Evolutionary conservation across 257 asterid species (phyloP).

Genomic region (Hygrophila difformis): DNA sequence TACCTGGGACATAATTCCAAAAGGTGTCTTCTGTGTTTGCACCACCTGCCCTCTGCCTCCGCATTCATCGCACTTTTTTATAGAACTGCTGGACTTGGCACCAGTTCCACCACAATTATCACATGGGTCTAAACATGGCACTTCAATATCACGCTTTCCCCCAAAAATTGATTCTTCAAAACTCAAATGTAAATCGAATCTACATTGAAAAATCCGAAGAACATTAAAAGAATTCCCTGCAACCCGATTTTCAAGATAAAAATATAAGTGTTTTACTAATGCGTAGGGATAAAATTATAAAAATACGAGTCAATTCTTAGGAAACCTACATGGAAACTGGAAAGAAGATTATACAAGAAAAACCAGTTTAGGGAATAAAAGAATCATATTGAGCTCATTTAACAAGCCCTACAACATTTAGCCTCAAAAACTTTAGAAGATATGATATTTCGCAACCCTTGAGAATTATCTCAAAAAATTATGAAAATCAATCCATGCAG

Average conservation of each 20-base stretch:
- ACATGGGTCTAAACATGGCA: conserved; percentile 55
- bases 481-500: conserved; percentile 2
- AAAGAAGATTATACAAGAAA: conserved; percentile 5
- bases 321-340: neutral
- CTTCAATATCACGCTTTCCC: conserved; percentile 58
- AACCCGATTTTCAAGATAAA: too few species aligned
- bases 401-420: conserved; percentile 5
- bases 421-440: conserved; percentile 1
- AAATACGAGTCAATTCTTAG: neutral
- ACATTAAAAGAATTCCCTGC: too few species aligned
- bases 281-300: too few species aligned
- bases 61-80: conserved; percentile 58
- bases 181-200: conserved; percentile 69
- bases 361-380: conserved; percentile 3
- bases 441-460: conserved; percentile 4
- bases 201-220: conserved; percentile 22
- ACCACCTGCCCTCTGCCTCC: conserved; percentile 77
- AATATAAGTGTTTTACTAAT: too few species aligned
- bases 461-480: conserved; percentile 6
- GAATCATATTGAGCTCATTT: conserved; percentile 11
- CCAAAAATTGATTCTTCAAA: conserved; percentile 88
- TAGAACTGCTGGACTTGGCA: conserved; percentile 60
- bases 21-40: conserved; percentile 75
- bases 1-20: conserved; percentile 95
- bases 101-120: conserved; percentile 85